phyloP scores from a whole-genome alignment of 2,329 filamentous ascomycete genomes.

The Scytalidium sp. region DNA sequence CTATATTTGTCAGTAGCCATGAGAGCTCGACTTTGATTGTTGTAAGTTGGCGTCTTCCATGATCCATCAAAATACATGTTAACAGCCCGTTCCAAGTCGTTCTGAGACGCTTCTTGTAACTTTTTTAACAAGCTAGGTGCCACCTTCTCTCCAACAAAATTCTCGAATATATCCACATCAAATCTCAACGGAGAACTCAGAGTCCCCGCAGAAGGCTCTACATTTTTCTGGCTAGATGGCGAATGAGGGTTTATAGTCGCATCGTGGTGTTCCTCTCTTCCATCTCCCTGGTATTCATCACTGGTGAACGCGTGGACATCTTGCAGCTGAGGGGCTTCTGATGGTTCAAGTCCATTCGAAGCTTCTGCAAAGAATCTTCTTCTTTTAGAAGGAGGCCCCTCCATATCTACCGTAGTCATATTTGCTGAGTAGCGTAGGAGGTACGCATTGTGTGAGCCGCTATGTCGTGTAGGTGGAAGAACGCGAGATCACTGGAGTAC shows the following conservation, averaged over 20 bases:
- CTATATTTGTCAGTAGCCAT: neutral
- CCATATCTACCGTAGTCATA: conserved; percentile 35
- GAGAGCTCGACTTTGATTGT: neutral
- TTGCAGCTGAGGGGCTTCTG: conserved; percentile 15
- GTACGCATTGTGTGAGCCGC: conserved; percentile 4
- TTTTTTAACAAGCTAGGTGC: conserved; percentile 42
- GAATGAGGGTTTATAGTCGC: neutral
- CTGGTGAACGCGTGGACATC: conserved; percentile 23
- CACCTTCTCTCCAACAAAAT: conserved; percentile 57
- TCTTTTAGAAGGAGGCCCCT: conserved; percentile 45
- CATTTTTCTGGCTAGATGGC: neutral
- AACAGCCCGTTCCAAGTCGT: conserved; percentile 59
- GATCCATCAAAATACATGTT: conserved; percentile 71
- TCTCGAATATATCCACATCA: conserved; percentile 55
- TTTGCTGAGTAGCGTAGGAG: conserved; percentile 9
- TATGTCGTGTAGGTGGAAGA: conserved; percentile 7
- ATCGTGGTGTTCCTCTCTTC: conserved; percentile 2
- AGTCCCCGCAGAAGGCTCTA: conserved; percentile 11
- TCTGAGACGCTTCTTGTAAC: conserved; percentile 52
- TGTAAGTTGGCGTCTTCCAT: conserved; percentile 43
- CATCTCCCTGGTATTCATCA: neutral
- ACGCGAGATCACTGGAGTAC: conserved; percentile 17
- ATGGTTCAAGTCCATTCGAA: conserved; percentile 18
- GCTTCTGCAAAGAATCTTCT: conserved; percentile 42
- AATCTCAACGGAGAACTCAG: conserved; percentile 33